A percentile compares a stretch with the other conserved stretches of the same genome.
phyloP scores from a whole-genome alignment of 1,139 yeast genomes.

The Arxiozyma slooffiae region DNA sequence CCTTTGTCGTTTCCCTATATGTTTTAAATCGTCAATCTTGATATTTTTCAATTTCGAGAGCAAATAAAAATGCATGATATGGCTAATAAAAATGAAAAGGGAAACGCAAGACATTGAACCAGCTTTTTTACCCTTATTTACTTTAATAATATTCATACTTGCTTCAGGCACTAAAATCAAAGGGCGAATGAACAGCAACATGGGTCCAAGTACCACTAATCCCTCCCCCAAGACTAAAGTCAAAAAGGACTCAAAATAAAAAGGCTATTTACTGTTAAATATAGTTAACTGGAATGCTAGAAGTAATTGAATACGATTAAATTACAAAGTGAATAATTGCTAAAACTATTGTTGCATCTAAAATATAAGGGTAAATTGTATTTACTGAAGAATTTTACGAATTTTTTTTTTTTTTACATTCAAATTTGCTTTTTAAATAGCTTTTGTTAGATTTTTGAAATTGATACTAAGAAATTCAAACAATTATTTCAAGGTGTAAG shows the following conservation, averaged over 20 bases:
- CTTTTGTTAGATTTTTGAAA: conserved; percentile 11
- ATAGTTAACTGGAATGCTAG: conserved; percentile 39
- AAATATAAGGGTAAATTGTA: conserved; percentile 46
- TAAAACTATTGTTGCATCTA: conserved; percentile 42
- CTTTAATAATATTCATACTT: conserved; percentile 42
- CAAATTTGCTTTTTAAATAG: conserved; percentile 10
- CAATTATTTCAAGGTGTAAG: conserved; percentile 20
- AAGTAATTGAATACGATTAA: conserved; percentile 39
- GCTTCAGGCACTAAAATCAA: conserved; percentile 39
- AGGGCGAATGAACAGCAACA: conserved; percentile 45
- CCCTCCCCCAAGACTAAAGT: conserved; percentile 56
- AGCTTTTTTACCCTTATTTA: conserved; percentile 45
- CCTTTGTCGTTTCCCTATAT: conserved; percentile 5
- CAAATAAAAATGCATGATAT: conserved; percentile 30
- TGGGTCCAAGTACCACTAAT: conserved; percentile 62
- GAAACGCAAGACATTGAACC: conserved; percentile 53
- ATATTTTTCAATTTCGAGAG: conserved; percentile 27
- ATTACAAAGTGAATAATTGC: conserved; percentile 36
- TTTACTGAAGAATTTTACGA: conserved; percentile 26
- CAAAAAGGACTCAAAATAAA: conserved; percentile 34
- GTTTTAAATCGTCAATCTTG: conserved; percentile 22
- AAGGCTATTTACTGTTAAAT: conserved; percentile 30
- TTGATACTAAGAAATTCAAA: conserved; percentile 16
- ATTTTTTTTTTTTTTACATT: conserved; percentile 26
- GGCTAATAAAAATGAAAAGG: conserved; percentile 40